A percentile compares a stretch with the other conserved stretches of the same genome.
These are phyloP conservation scores for Acmispon strigosus DNA, from an alignment of 306 rosid species.

Conservation along the genomic window DNA sequence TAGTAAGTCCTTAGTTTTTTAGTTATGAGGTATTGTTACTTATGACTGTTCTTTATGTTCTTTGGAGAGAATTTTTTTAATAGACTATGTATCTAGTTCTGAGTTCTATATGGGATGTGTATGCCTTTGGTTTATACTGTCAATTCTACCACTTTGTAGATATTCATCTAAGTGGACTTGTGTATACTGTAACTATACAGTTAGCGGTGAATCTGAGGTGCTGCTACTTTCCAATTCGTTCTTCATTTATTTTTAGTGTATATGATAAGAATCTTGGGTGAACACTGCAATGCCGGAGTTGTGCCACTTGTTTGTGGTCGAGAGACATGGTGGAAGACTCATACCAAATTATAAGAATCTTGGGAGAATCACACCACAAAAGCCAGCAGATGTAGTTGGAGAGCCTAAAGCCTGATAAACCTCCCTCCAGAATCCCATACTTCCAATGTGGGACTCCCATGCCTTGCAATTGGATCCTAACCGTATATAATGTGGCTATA, in stretches of 20 bases:
- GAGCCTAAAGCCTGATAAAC: no score
- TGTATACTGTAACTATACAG: background rate
- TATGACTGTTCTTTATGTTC: background rate
- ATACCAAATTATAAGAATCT: no score
- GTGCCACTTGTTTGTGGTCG: no score
- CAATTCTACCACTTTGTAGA: background rate
- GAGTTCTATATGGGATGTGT: background rate
- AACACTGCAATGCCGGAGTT: no score
- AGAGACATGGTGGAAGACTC: no score
- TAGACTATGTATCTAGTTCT: background rate
- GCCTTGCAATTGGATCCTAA: no score
- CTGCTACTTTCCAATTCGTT: background rate
- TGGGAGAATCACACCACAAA: no score
- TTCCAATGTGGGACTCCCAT: no score
- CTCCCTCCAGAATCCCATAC: no score
- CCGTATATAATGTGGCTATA: no score
- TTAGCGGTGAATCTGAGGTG: background rate
- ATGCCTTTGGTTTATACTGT: background rate
- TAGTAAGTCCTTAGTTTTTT: background rate
- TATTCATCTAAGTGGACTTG: no score
- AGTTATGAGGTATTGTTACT: background rate
- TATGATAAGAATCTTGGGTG: background rate
- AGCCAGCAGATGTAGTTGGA: no score
- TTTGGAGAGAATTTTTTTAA: background rate
- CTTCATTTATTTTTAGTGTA: background rate